Conservation (phyloP, 192 early-diverging fungal genomes). For the Dispira parvispora region DNA sequence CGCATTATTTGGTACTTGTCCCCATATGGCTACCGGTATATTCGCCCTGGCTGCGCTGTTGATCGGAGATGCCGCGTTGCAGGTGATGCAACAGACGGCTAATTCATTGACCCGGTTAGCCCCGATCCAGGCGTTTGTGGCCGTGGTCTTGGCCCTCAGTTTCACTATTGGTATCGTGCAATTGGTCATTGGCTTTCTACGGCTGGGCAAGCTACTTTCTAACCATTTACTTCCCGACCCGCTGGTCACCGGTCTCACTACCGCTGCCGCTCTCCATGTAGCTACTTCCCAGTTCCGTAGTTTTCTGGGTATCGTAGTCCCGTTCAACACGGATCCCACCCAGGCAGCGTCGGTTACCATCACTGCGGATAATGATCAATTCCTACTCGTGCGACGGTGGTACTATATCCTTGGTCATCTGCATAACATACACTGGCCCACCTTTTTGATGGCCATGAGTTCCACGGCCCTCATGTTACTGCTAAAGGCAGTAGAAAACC, state of each 20-base stretch:
- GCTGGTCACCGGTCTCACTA: slow-evolving; percentile 9
- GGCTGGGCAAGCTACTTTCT: not conserved
- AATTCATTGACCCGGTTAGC: too few relatives aligned
- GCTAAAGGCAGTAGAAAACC: not conserved
- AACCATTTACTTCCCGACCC: slow-evolving; percentile 5
- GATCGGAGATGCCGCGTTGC: not conserved
- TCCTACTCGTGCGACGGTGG: not conserved
- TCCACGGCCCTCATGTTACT: not conserved
- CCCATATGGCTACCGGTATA: slow-evolving; percentile 1
- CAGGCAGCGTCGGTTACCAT: not conserved
- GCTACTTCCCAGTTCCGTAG: slow-evolving; percentile 9
- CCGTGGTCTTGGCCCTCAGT: not conserved
- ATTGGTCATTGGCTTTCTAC: not conserved
- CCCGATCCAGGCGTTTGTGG: not conserved
- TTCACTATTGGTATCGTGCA: slow-evolving; percentile 1
- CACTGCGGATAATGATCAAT: not conserved
- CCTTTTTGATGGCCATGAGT: not conserved
- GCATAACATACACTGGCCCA: not conserved
- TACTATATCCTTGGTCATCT: not conserved
- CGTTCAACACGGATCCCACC: not conserved
- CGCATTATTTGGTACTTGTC: slow-evolving; percentile 7
- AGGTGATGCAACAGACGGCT: slow-evolving; percentile 1
- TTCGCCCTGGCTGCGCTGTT: slow-evolving; percentile 7
- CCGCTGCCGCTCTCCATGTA: slow-evolving; percentile 4
- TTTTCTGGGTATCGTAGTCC: not conserved